Conservation (phyloP, 495 filamentous ascomycete species). For the Penicillium paradoxum region DNA sequence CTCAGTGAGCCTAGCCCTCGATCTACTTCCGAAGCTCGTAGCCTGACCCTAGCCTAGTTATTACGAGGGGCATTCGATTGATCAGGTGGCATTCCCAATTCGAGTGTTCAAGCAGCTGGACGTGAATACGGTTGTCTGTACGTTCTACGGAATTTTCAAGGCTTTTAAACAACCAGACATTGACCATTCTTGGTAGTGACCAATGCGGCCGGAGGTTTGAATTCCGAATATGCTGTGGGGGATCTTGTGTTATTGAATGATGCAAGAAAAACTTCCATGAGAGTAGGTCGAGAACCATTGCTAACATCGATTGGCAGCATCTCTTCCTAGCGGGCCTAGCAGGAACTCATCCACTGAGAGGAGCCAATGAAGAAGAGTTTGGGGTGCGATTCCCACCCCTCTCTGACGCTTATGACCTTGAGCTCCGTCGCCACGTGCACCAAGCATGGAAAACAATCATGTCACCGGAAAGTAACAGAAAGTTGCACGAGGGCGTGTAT, state of each 20-base stretch:
- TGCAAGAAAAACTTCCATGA: slow-evolving; percentile 37
- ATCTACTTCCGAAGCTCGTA: not conserved
- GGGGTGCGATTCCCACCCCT: slow-evolving; percentile 67
- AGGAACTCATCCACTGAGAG: slow-evolving; percentile 65
- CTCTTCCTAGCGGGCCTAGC: slow-evolving; percentile 69
- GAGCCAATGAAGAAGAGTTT: slow-evolving; percentile 63
- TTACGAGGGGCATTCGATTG: slow-evolving; percentile 71
- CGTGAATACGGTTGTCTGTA: slow-evolving; percentile 59
- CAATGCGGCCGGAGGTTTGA: slow-evolving; percentile 72
- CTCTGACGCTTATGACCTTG: slow-evolving; percentile 72
- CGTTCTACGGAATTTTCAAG: slow-evolving; percentile 14
- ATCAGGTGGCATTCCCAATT: slow-evolving; percentile 63
- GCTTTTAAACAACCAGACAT: slow-evolving; percentile 2
- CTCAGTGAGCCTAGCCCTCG: slow-evolving; percentile 55
- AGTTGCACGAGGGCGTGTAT: slow-evolving; percentile 69
- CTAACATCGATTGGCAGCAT: slow-evolving; percentile 46
- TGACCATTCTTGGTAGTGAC: slow-evolving; percentile 48
- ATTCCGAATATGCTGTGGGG: slow-evolving; percentile 62
- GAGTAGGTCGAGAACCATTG: slow-evolving; percentile 7
- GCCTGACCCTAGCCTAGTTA: slow-evolving; percentile 46
- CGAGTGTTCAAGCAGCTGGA: slow-evolving; percentile 66
- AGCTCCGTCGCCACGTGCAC: slow-evolving; percentile 58
- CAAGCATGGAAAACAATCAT: slow-evolving; percentile 52
- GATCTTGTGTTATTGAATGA: slow-evolving; percentile 72
- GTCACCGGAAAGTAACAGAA: slow-evolving; percentile 36